Base-by-base conservation (phyloP, 164 flowering plant species). In the Platanus orientalis region DNA sequence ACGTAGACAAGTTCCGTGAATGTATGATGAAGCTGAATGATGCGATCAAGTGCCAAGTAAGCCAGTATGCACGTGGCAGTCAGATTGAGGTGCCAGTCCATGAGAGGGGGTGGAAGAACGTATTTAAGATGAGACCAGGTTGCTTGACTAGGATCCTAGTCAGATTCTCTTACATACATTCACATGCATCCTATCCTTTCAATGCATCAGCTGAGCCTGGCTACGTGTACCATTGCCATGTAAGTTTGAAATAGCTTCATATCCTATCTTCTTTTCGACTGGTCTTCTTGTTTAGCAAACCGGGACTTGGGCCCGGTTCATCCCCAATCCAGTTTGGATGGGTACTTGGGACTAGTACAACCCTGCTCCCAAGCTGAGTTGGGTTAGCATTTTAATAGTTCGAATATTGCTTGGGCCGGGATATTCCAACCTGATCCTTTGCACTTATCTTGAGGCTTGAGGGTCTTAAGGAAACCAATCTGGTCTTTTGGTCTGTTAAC, bases 61-160 rank as follows among this genome's bases (percentile, higher is more conserved):
- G 61, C 34, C 67, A 68, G 64, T 61, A 87, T 27, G 83, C 87
- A 64, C 66, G 73, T 51, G 89, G 89, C 29, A 54, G 60, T 25
- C 72, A 36, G 36, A 25, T 60, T 29, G 71, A 44, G 50, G 86
- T 84, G 67, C 64, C 64, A 10, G 67, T 62, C 1, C 74, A 80
- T 13, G 89, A 87, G 78, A 73, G 63, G 48, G 86, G 86, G 53
- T 87, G 92, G 92, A 87, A 87, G 75, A 87, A 87, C 42, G 87
- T 83, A 75, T 81, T 48, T 67, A 87, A 84, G 81, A 83, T 83
- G 78, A 69, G 13, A 21, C 89, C 89, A 0, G 83, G 84, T 14
- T 54, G 13, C 23, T 74, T 79, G 57, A 84, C 92, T 0, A 78
- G 60, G 67, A 73, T 83, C 2, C 36, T 78, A 0, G 83, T 84